Evolutionary conservation across 129 eudicot species (phyloP), one percentile per base, ranked within the genome.

Genomic region (Saussurea involucrata): DNA sequence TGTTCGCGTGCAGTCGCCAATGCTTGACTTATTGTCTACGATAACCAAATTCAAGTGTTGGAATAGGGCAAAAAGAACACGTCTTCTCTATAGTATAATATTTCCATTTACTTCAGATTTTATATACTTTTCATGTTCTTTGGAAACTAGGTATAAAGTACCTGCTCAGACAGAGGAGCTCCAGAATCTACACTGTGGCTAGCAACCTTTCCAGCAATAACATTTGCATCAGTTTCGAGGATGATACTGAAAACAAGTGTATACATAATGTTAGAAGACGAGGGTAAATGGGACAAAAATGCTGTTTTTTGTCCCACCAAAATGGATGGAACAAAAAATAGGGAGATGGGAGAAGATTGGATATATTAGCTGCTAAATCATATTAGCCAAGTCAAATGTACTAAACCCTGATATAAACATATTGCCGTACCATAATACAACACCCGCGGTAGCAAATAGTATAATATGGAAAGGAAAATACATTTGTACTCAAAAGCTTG

Each of bases 141-240:
- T 17, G 61, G 61, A 53, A 75, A 24, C 5, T 17, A 40, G 28
- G 68, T 18, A 57, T 4, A 55, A 12, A 60, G 12, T 74, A 90
- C 92, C 96, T 90, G 96, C 76, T 90, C 96, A 28, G 96, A 83
- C 32, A 90, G 73, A 68, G 96, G 90, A 21, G 96, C 92, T 58
- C 88, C 90, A 64, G 88, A 70, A 76, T 83, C 96, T 44, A 80
- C 13, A 58, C 85, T 87, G 68, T 89, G 84, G 36, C 82, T 85
- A 27, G 89, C 88, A 80, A 90, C 92, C 83, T 90, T 90, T 33
- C 81, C 85, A 9, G 92, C 90, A 58, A 87, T 87, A 24, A 78
- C 84, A 73, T 58, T 85, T 24, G 90, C 92, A 79, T 90, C 96
- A 0, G 92, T 90, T 85, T 90, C 92, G 29, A 90, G 92, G 71